These are phyloP conservation scores for Penicillium hordei DNA, from an alignment of 2,329 filamentous ascomycete genomes.

Conservation along the genomic window DNA sequence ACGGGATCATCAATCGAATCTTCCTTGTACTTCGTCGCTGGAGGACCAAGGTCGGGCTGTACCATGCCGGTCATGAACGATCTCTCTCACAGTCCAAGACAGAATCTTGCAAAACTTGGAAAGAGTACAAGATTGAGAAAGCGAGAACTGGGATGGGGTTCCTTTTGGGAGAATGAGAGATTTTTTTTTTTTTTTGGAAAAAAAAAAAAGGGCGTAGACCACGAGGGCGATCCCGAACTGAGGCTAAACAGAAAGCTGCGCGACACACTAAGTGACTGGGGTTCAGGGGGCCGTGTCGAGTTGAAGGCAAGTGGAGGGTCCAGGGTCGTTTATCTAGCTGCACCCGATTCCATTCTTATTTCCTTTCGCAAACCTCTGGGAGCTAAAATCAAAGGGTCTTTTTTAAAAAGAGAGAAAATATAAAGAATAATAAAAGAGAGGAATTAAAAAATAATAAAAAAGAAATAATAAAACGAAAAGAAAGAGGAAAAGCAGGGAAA, in stretches of 20 bases:
- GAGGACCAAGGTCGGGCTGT: constrained; percentile 40
- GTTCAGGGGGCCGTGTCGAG: constrained; percentile 25
- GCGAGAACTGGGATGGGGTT: constrained; percentile 15
- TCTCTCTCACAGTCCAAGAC: constrained; percentile 26
- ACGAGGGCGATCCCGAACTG: constrained; percentile 23
- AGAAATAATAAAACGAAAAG: constrained; percentile 7
- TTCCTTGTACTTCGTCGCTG: constrained; percentile 48
- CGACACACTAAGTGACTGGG: constrained; percentile 28
- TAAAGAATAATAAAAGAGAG: constrained; percentile 7
- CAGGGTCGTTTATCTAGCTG: constrained; percentile 44
- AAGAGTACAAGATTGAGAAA: constrained; percentile 14
- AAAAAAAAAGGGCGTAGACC: constrained; percentile 11
- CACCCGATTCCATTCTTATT: constrained; percentile 29
- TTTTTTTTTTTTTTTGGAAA: too few species aligned
- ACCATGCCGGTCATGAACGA: constrained; percentile 46
- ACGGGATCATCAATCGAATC: constrained; percentile 49
- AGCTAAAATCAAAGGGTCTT: constrained; percentile 7
- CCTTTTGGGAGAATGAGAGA: constrained; percentile 13
- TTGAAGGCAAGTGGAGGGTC: constrained; percentile 37
- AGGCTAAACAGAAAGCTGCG: constrained; percentile 28
- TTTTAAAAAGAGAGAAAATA: constrained; percentile 3
- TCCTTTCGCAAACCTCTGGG: constrained; percentile 13
- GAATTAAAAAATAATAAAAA: constrained; percentile 18
- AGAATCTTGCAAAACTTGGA: constrained; percentile 8
- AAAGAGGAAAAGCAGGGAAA: constrained; percentile 10